Evolutionary conservation across 495 filamentous ascomycete species (phyloP), one percentile per base, ranked within the genome.

Genomic region (Talaromyces nanjingensis): DNA sequence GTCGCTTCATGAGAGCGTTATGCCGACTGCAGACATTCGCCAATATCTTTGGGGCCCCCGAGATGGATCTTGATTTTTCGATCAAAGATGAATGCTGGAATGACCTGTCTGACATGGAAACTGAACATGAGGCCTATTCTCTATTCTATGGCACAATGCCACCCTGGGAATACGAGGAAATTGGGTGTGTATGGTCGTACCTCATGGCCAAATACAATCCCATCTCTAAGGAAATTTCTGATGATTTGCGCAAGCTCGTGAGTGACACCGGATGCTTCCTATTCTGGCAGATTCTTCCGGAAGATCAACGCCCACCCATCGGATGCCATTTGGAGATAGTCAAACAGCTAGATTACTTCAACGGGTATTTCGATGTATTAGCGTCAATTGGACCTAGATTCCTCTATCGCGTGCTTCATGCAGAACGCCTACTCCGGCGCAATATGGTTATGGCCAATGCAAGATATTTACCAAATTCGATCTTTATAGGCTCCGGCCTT

Each of bases 151-250:
- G 45, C 2, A 49, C 63, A 3, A 65, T 70, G 49, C 62, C 68
- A 42, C 64, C 62, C 29, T 70, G 68, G 68, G 68, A 68, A 62
- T 52, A 49, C 16, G 62, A 68, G 14, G 66, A 70, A 39, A 68
- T 70, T 29, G 62, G 66, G 1, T 42, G 68, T 52, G 54, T 68
- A 27, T 59, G 33, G 18, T 33, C 7, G 4, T 70, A 68, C 29
- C 27, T 68, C 24, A 62, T 22, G 8, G 25, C 61, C 0, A 65
- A 62, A 42, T 52, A 59, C 18, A 24, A 59, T 0, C 3, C 60
- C 54, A 57, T 70, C 12, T 45, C 31, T 29, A 31, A 70, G 18
- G 66, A 66, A 9, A 62, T 70, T 22, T 24, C 64, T 18, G 7
- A 62, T 14, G 64, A 58, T 29, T 52, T 70, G 37, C 64, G 58